Conservation (phyloP, 306 rosid genomes). For the Rosa lucieae region DNA sequence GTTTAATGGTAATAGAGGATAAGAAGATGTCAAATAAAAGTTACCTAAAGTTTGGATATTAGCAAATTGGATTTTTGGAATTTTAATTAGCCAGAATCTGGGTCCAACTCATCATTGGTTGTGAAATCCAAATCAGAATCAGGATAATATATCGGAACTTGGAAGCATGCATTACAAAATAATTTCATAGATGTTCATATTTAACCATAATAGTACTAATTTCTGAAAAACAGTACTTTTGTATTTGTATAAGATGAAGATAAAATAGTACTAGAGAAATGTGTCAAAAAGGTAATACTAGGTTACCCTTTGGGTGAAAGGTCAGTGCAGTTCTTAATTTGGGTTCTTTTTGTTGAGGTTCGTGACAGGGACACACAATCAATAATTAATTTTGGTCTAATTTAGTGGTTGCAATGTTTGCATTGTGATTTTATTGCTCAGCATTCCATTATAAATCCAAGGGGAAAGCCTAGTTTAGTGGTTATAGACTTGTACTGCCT, state of each 20-base stretch:
- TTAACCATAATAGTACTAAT: not conserved
- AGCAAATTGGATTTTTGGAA: not conserved
- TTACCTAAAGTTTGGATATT: not conserved
- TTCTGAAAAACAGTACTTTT: not conserved
- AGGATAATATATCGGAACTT: not conserved
- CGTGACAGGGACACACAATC: not conserved
- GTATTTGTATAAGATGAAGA: not conserved
- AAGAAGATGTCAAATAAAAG: conserved; percentile 4
- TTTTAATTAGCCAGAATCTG: not conserved
- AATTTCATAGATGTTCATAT: not conserved
- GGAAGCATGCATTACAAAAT: not conserved
- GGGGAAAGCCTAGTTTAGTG: conserved; percentile 3
- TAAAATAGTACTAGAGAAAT: not conserved
- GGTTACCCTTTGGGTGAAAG: not conserved
- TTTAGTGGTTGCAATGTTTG: conserved; percentile 6
- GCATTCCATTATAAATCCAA: conserved; percentile 3
- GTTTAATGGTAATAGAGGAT: not conserved
- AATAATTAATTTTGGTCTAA: not conserved
- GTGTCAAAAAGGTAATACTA: not conserved
- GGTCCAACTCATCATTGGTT: not conserved
- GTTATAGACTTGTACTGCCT: conserved; percentile 1
- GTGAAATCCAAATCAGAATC: not conserved
- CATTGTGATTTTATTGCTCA: conserved; percentile 7
- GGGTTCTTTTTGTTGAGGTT: not conserved
- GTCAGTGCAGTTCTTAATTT: not conserved